Evolutionary conservation across 1,139 yeast species (phyloP), one percentile per base, ranked within the genome.

Genomic region (Candida buenavistaensis): DNA sequence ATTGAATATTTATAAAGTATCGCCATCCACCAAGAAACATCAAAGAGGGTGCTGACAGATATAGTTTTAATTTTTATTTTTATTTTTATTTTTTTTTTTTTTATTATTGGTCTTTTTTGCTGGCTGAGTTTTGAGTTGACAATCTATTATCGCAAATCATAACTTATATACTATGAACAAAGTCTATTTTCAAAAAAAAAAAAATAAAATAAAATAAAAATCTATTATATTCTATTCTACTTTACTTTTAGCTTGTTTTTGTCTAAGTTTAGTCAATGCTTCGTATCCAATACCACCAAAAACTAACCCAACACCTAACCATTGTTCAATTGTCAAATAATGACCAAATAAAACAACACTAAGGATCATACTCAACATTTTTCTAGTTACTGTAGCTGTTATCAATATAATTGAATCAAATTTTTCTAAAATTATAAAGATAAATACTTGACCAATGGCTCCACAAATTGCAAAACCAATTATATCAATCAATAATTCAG

Each of bases 341-440:
- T 92, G 97, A 12, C 92, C 94, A 61, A 89, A 92, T 47, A 92
- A 66, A 3, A 87, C 57, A 35, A 92, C 96, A 52, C 96, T 85
- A 40, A 92, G 62, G 14, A 89, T 71, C 97, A 92, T 90, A 33
- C 97, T 88, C 35, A 89, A 68, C 97, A 92, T 90, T 54, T 92
- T 92, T 46, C 99, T 74, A 1, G 98, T 90, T 6, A 92, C 97
- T 0, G 97, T 94, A 13, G 95, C 94, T 20, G 96, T 90, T 23
- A 92, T 89, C 36, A 92, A 66, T 1, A 87, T 75, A 40, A 92
- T 67, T 3, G 96, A 86, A 34, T 92, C 96, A 54, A 86, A 92
- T 41, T 77, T 70, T 48, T 87, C 95, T 33, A 92, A 65, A 1
- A 96, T 88, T 38, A 82, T 64, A 57, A 90, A 92, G 32, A 92